phyloP scores from a whole-genome alignment of 2,329 filamentous ascomycete genomes.

The Gyromitra esculenta region DNA sequence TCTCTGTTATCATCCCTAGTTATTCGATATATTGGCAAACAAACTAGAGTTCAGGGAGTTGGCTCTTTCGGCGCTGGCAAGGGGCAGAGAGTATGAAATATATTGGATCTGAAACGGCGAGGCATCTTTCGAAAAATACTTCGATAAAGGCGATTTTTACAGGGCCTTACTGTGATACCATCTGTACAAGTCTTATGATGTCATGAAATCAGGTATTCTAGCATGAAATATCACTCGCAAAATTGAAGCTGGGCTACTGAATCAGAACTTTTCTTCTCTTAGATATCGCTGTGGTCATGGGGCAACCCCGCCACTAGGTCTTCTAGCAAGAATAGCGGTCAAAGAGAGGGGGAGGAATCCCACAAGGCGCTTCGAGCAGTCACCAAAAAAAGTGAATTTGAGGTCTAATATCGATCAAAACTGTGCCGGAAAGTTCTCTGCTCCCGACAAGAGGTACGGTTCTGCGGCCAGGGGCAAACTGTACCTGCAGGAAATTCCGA shows the following conservation, averaged over 20 bases:
- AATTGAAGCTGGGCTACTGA: neutral
- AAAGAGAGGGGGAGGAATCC: too few relatives aligned
- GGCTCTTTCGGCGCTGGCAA: conserved; percentile 41
- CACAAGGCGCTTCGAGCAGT: too few relatives aligned
- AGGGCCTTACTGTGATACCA: neutral
- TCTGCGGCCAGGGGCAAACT: too few relatives aligned
- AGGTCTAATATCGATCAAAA: too few relatives aligned
- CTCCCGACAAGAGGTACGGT: too few relatives aligned
- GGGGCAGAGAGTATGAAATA: conserved; percentile 45
- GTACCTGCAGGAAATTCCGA: too few relatives aligned
- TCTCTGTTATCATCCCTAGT: conserved; percentile 28
- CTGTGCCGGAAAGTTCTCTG: too few relatives aligned
- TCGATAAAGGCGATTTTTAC: conserved; percentile 5
- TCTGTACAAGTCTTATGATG: neutral
- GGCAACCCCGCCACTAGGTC: too few relatives aligned
- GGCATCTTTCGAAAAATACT: conserved; percentile 4
- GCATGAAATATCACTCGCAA: conserved; percentile 36
- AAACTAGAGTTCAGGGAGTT: conserved; percentile 9
- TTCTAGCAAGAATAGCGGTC: too few relatives aligned
- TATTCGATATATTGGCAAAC: conserved; percentile 24
- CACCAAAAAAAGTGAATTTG: too few relatives aligned
- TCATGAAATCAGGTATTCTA: neutral
- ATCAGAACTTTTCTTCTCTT: too few relatives aligned
- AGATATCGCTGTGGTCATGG: too few relatives aligned
- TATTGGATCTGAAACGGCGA: conserved; percentile 44